Base-by-base conservation (phyloP, 371 early-diverging fungal genomes). In the Dinochytrium kinnereticum region DNA sequence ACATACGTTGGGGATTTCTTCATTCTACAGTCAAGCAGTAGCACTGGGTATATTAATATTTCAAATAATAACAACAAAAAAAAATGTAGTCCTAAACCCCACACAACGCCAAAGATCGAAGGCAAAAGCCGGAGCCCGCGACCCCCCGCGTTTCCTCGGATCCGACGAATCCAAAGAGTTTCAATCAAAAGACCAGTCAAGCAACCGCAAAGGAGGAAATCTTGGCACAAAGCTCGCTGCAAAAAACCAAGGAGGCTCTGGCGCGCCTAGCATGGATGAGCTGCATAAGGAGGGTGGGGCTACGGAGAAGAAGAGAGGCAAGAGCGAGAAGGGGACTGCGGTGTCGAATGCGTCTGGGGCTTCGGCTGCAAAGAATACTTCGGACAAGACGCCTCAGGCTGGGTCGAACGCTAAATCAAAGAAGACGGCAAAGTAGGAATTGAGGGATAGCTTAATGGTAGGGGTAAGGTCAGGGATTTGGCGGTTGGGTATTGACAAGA, bases 91-190 rank as follows among this genome's bases (percentile, higher is more conserved):
- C 59, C 59, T 44, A 39, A 5, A 66, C 66, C 66, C 66, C 38
- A 66, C 66, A 13, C 66, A 66, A 66, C 38, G 76, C 5, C 72
- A 68, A 64, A 65, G 75, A 0, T 59, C 57, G 51, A 74, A 74
- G 31, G 61, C 51, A 33, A 74, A 74, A 50, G 68, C 77, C 0
- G 71, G 74, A 5, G 38, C 39, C 28, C 26, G 72, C 5, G 74
- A 64, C 1, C 68, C 69, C 69, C 33, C 69, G 53, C 30, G 74
- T 5, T 37, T 38, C 64, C 51, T 59, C 51, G 68, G 59, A 24
- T n/a, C 61, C 36, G 53, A 69, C 50, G 49, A 69, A 31, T 68
- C 68, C 51, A 59, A 40, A 28, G 74, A 71, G 2, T 44, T 36
- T 2, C 34, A 36, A 30, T 2, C 44, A 2, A 39, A 59, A 31